Evolutionary conservation across 441 rosid genomes (phyloP).

Genomic region (Daphne laureola): DNA sequence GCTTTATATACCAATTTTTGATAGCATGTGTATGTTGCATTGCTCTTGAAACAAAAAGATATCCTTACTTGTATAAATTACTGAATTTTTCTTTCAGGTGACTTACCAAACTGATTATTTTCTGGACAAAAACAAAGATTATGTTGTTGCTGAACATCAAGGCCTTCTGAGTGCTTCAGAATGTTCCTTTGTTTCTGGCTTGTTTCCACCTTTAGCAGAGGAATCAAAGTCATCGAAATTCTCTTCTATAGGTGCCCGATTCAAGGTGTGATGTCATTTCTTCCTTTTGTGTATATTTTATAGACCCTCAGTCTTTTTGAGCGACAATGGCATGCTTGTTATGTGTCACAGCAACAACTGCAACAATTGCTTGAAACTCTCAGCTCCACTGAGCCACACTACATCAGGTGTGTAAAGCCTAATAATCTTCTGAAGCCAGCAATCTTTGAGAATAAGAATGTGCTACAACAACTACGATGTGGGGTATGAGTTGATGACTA

Average conservation of each 20-base stretch:
- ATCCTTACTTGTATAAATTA: background rate
- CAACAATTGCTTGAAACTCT: constrained; percentile 88
- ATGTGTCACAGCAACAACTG: constrained; percentile 81
- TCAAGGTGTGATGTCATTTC: constrained; percentile 60
- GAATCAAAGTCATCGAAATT: constrained; percentile 88
- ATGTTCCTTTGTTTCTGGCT: constrained; percentile 78
- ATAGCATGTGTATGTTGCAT: constrained; percentile 5
- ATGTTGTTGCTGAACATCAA: constrained; percentile 98
- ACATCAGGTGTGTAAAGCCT: constrained; percentile 98
- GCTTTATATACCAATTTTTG: constrained; percentile 11
- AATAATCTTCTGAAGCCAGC: constrained; percentile 96
- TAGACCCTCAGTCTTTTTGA: constrained; percentile 10
- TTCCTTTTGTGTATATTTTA: constrained; percentile 6
- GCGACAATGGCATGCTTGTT: constrained; percentile 15
- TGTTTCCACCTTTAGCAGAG: constrained; percentile 71
- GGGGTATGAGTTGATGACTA: constrained; percentile 57
- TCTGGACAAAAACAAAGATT: constrained; percentile 98
- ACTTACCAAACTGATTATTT: constrained; percentile 96
- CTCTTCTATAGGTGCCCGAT: constrained; percentile 96
- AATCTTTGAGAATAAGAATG: constrained; percentile 84
- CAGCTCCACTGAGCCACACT: constrained; percentile 94
- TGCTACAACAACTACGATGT: constrained; percentile 89
- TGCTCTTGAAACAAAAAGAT: constrained; percentile 17
- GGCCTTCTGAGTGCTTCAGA: constrained; percentile 82
- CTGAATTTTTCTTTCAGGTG: constrained; percentile 45